phyloP scores from a whole-genome alignment of 805 yeast genomes.

The Myxozyma kluyveri region DNA sequence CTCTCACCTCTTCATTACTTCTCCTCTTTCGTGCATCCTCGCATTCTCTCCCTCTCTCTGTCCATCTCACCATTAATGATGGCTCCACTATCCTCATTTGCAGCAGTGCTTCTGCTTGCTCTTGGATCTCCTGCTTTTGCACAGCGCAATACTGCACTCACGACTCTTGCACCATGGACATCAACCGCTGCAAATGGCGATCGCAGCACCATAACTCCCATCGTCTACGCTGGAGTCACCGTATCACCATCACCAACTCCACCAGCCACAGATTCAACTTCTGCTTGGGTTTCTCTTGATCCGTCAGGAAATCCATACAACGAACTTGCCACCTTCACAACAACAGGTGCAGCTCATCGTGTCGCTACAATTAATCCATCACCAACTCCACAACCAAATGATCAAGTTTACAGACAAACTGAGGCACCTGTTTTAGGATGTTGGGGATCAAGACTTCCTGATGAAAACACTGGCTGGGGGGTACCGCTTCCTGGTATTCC shows the following conservation, averaged over 20 bases:
- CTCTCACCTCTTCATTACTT: too few relatives aligned
- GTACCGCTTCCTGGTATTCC: constrained; percentile 42
- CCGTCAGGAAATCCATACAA: constrained; percentile 46
- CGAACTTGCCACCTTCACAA: constrained; percentile 5
- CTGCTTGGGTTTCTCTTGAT: constrained; percentile 48
- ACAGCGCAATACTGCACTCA: constrained; percentile 7
- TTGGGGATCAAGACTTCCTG: constrained; percentile 11
- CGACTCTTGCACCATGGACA: constrained; percentile 25
- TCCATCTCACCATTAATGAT: too few relatives aligned
- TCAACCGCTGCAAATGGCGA: constrained; percentile 25
- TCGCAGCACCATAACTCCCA: constrained; percentile 54
- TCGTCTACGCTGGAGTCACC: constrained; percentile 58
- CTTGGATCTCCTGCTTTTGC: background rate
- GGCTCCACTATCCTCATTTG: too few relatives aligned
- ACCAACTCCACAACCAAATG: constrained; percentile 6
- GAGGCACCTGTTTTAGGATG: constrained; percentile 23
- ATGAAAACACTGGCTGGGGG: constrained; percentile 19
- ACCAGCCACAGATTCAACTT: constrained; percentile 36
- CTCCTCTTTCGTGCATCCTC: too few relatives aligned
- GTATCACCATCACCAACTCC: constrained; percentile 44
- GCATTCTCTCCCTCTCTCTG: too few relatives aligned
- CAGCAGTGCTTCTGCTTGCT: too few relatives aligned
- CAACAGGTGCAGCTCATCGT: background rate
- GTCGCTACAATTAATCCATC: constrained; percentile 8
- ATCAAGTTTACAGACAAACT: constrained; percentile 8